Percentiles rank a stretch among this genome's conserved stretches.
Conservation (phyloP, 805 yeast genomes). For the Candida manassasensis region DNA sequence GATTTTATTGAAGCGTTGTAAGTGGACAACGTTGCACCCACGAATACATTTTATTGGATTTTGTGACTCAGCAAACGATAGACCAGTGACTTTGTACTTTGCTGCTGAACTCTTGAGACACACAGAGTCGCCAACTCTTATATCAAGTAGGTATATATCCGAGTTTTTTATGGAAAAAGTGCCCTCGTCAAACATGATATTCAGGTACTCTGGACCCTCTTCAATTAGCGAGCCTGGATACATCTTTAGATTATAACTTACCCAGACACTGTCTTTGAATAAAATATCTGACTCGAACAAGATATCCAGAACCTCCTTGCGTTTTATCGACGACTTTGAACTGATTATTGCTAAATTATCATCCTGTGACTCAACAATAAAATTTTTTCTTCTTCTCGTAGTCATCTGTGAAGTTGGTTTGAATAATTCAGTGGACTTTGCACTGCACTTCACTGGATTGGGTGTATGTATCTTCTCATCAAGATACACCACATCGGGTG, state of each 20-base stretch:
- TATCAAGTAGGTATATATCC: constrained; percentile 45
- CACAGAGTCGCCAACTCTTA: constrained; percentile 54
- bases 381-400: constrained; percentile 9
- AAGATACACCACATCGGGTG: constrained; percentile 1
- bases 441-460: background rate
- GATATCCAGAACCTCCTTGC: constrained; percentile 11
- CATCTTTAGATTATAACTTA: constrained; percentile 42
- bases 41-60: constrained; percentile 48
- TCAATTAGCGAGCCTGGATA: constrained; percentile 45
- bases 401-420: constrained; percentile 5
- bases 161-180: constrained; percentile 27
- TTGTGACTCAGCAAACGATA: constrained; percentile 19
- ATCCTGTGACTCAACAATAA: constrained; percentile 14
- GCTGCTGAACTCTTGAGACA: constrained; percentile 23
- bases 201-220: constrained; percentile 22
- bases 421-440: constrained; percentile 18
- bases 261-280: constrained; percentile 45
- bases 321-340: constrained; percentile 5
- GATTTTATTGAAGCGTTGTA: constrained; percentile 18
- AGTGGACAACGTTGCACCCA: constrained; percentile 52
- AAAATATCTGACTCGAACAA: constrained; percentile 12
- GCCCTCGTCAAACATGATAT: constrained; percentile 40
- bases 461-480: background rate
- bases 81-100: constrained; percentile 43
- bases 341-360: background rate